Percentiles rank a stretch among this genome's conserved stretches.
These are phyloP conservation scores for Penicillium verhagenii DNA, from an alignment of 495 filamentous ascomycete genomes.

Conservation along the genomic window DNA sequence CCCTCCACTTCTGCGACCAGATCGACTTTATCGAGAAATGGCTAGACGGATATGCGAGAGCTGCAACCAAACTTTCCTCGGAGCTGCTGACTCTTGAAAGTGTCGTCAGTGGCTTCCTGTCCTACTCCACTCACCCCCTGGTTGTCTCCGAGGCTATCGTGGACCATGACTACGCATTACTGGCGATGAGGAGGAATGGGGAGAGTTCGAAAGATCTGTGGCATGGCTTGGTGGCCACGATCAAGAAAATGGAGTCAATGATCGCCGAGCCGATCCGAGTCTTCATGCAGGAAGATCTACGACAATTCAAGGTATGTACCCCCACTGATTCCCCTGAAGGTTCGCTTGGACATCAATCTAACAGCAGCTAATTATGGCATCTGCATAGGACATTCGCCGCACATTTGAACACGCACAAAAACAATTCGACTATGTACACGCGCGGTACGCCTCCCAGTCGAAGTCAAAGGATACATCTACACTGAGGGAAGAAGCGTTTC, in stretches of 20 bases:
- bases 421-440: conserved; percentile 72
- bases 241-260: conserved; percentile 70
- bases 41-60: conserved; percentile 82
- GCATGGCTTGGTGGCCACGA: conserved; percentile 65
- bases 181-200: conserved; percentile 78
- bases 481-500: conserved; percentile 91
- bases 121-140: conserved; percentile 66
- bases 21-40: conserved; percentile 89
- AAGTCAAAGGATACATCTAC: conserved; percentile 93
- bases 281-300: conserved; percentile 74
- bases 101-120: conserved; percentile 69
- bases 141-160: conserved; percentile 74
- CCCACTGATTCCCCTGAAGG: background rate
- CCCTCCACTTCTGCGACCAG: conserved; percentile 87
- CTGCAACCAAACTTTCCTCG: conserved; percentile 71
- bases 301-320: conserved; percentile 56
- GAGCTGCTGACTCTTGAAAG: conserved; percentile 71
- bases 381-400: conserved; percentile 67
- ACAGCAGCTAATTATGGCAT: conserved; percentile 27
- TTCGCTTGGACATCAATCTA: background rate
- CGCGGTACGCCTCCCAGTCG: conserved; percentile 76
- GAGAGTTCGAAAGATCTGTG: conserved; percentile 86
- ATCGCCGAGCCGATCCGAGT: conserved; percentile 77
- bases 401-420: conserved; percentile 78
- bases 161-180: conserved; percentile 91